Evolutionary conservation across 2,329 filamentous ascomycete species (phyloP).

Genomic region (Dactylellina haptotyla): DNA sequence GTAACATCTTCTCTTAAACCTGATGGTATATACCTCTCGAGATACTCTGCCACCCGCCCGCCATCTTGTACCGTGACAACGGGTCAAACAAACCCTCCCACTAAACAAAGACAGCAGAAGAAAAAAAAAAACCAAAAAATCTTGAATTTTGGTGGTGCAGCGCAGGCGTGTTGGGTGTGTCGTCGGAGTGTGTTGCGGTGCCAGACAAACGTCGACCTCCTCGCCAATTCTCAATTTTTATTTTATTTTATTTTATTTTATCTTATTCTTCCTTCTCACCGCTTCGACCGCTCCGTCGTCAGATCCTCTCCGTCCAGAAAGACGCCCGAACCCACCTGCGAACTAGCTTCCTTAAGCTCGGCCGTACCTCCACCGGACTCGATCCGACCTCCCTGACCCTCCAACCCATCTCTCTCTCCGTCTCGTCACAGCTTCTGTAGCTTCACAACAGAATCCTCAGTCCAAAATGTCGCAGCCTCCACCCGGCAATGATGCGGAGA

Average conservation of each 20-base stretch:
- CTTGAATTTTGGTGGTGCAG: constrained; percentile 20
- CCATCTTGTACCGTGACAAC: constrained; percentile 19
- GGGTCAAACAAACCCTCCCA: constrained; percentile 6
- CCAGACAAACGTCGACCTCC: constrained; percentile 14
- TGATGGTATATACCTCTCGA: neutral
- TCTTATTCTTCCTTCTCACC: constrained; percentile 8
- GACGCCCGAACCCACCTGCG: neutral
- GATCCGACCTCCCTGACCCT: constrained; percentile 36
- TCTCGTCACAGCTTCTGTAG: constrained; percentile 43
- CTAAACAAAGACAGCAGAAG: neutral
- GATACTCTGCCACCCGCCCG: neutral
- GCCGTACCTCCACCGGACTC: constrained; percentile 36
- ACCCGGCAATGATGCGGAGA: constrained; percentile 85
- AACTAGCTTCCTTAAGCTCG: constrained; percentile 51
- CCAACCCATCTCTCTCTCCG: constrained; percentile 16
- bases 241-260: neutral
- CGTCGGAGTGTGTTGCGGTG: too few species aligned
- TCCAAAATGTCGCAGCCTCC: constrained; percentile 84
- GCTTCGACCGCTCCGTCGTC: constrained; percentile 11
- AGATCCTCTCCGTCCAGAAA: constrained; percentile 24
- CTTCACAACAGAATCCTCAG: constrained; percentile 40
- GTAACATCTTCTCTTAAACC: neutral
- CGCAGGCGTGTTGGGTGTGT: too few species aligned
- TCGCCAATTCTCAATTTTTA: constrained; percentile 25
- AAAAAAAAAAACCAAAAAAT: constrained; percentile 23